Evolutionary conservation across 2,329 filamentous ascomycete species (phyloP), one percentile per base, ranked within the genome.

Genomic region (Didymosphaeria variabile): DNA sequence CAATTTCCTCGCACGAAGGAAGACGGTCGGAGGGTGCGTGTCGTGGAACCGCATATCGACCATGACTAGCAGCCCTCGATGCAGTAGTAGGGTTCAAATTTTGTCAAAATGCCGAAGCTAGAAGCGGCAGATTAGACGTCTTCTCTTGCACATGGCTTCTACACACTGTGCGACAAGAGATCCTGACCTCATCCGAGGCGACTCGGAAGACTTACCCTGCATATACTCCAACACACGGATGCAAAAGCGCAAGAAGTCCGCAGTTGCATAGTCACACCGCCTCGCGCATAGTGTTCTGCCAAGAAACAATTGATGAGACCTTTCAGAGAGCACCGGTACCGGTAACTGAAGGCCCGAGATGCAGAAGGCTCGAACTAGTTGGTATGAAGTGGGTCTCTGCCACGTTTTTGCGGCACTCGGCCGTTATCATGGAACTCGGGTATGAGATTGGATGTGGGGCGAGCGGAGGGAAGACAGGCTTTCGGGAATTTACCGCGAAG

Each of bases 241-340:
- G 56, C 21, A 45, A 31, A 23, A 65, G 64, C 63, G 19, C 31
- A 36, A 36, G 31, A 46, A 13, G 53, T 55, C 53, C 40, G 53
- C 42, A 61, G 44, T 26, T 68, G 70, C 70, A 72, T 69, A 64
- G 66, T 71, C 70, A 72, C 70, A 71, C 70, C 70, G 70, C 70
- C 64, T 51, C 47, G 19, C 15, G 50, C 26, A 45, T 26, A 26
- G 1, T n/a, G 9, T 23, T 21, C 26, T 47, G 42, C 53, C 42
- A 36, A 36, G 42, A 26, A 9, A 15, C 40, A 29, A n/a, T 26
- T 36, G 53, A 31, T 61, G 61, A 40, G 67, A 64, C 63, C 68
- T 64, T 64, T 45, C 32, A 31, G 49, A 42, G 44, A 45, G 46
- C 50, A 36, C 21, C 9, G 47, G 49, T 51, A 36, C 31, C 15